Conservation (phyloP, 2,329 filamentous ascomycete species). For the Fusarium brevicatenulatum region DNA sequence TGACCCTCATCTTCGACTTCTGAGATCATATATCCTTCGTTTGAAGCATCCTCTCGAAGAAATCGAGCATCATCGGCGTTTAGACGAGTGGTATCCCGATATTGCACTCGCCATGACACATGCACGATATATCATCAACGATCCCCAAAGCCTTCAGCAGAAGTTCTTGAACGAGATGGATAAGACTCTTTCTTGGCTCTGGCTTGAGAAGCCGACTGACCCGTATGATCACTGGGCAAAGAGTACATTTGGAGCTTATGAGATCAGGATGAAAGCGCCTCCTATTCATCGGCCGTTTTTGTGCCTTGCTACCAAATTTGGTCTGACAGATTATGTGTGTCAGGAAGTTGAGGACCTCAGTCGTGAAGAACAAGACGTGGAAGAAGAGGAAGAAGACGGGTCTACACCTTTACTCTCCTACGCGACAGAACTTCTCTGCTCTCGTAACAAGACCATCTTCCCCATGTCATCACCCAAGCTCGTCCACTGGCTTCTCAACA, state of each 20-base stretch:
- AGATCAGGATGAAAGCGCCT: constrained; percentile 5
- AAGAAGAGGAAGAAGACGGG: not conserved
- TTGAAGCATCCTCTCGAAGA: constrained; percentile 49
- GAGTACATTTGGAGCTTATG: constrained; percentile 12
- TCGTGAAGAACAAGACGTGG: too few species aligned
- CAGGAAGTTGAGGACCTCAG: not conserved
- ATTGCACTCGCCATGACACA: constrained; percentile 52
- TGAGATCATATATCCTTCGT: constrained; percentile 39
- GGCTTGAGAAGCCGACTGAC: not conserved
- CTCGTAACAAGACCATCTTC: constrained; percentile 17
- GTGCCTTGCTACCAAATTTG: constrained; percentile 10
- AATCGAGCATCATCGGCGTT: constrained; percentile 50
- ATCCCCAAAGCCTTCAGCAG: not conserved
- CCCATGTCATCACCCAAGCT: not conserved
- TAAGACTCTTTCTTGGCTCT: constrained; percentile 9
- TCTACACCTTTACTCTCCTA: constrained; percentile 1
- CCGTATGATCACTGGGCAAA: constrained; percentile 12
- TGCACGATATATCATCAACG: constrained; percentile 43
- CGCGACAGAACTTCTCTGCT: constrained; percentile 13
- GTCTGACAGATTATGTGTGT: not conserved
- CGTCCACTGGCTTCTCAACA: not conserved
- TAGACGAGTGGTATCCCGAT: constrained; percentile 54
- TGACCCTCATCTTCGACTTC: constrained; percentile 6
- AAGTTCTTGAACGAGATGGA: constrained; percentile 5
- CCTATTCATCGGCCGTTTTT: constrained; percentile 1